Evolutionary conservation across 2,329 filamentous ascomycete genomes (phyloP).

Genomic region (Penicillium freii): DNA sequence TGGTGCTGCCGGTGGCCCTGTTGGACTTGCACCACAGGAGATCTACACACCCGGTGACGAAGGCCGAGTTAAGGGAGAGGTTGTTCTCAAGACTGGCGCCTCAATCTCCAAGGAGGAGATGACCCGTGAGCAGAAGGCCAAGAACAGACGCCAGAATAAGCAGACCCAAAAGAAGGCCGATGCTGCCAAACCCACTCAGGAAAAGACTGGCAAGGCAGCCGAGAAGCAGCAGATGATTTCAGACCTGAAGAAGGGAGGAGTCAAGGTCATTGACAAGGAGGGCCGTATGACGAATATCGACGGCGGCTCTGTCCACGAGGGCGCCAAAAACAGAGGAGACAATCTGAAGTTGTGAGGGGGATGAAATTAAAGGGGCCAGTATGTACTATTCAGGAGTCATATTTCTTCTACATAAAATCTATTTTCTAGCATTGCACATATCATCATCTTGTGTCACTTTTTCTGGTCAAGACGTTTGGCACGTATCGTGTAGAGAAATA

Average conservation of each 20-base stretch:
- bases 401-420: conserved; percentile 10
- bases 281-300: conserved; percentile 81
- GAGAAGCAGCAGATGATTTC: conserved; percentile 58
- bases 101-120: conserved; percentile 82
- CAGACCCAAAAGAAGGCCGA: conserved; percentile 70
- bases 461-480: conserved; percentile 16
- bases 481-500: conserved; percentile 41
- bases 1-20: conserved; percentile 57
- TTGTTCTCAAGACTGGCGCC: conserved; percentile 73
- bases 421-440: conserved; percentile 13
- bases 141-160: conserved; percentile 76
- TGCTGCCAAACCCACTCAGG: conserved; percentile 48
- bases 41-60: conserved; percentile 79
- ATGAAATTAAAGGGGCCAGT: conserved; percentile 3
- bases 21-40: conserved; percentile 88
- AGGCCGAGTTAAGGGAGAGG: conserved; percentile 62
- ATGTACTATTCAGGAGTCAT: conserved; percentile 5
- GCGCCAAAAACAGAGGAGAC: conserved; percentile 29
- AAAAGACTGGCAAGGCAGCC: conserved; percentile 45
- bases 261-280: conserved; percentile 88
- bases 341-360: conserved; percentile 35
- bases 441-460: neutral
- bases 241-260: conserved; percentile 77
- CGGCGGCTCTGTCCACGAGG: conserved; percentile 64
- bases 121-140: conserved; percentile 77